Conservation (phyloP, 306 rosid species). For the Sechiopsis laciniata region DNA sequence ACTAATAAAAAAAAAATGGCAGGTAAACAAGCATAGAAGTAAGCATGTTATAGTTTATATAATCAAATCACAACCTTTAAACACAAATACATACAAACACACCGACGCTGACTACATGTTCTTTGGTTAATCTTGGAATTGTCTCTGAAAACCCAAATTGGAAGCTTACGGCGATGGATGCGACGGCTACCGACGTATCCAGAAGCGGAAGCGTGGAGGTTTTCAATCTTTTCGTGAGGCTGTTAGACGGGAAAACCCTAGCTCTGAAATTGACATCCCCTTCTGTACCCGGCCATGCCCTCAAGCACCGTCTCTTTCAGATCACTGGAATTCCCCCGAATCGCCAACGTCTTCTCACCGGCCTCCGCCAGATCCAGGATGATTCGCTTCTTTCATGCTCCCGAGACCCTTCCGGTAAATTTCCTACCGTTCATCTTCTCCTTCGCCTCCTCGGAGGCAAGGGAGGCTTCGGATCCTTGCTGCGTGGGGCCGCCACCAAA, state of each 20-base stretch:
- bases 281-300: constrained; percentile 29
- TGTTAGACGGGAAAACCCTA: constrained; percentile 74
- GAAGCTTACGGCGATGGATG: background rate
- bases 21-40: too few relatives aligned
- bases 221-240: constrained; percentile 72
- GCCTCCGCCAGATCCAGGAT: constrained; percentile 44
- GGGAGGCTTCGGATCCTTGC: constrained; percentile 91
- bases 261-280: constrained; percentile 57
- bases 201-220: constrained; percentile 10
- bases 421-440: constrained; percentile 62
- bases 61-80: too few relatives aligned
- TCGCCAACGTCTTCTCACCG: constrained; percentile 69
- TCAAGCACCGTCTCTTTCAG: constrained; percentile 53
- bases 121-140: too few relatives aligned
- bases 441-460: constrained; percentile 76
- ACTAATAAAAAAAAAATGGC: too few relatives aligned
- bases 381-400: constrained; percentile 41
- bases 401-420: constrained; percentile 27
- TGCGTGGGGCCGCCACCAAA: constrained; percentile 89
- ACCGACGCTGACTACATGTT: too few relatives aligned
- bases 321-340: constrained; percentile 60
- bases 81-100: too few relatives aligned
- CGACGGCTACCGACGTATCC: background rate
- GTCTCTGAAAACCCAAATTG: too few relatives aligned
- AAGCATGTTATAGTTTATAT: too few relatives aligned